Evolutionary conservation across 371 early-diverging fungal species (phyloP).

Genomic region (Lichtheimia ornata): DNA sequence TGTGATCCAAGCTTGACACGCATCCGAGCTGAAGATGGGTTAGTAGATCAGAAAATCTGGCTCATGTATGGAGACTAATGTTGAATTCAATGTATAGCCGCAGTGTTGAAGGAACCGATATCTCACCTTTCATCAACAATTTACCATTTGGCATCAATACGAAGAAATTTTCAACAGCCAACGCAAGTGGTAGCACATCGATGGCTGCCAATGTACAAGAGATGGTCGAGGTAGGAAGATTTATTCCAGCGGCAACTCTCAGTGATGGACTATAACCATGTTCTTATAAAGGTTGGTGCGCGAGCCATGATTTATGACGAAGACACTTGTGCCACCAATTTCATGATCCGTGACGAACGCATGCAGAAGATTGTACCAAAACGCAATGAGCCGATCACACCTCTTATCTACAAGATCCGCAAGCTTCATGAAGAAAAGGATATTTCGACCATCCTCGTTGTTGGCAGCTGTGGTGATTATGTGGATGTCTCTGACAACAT

Average conservation of each 20-base stretch:
- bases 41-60: not conserved
- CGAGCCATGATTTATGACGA: slow-evolving; percentile 49
- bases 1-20: slow-evolving; percentile 27
- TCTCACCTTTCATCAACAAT: slow-evolving; percentile 53
- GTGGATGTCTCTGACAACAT: slow-evolving; percentile 53
- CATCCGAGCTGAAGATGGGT: slow-evolving; percentile 55
- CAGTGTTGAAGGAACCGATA: slow-evolving; percentile 36
- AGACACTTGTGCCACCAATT: slow-evolving; percentile 64
- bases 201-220: slow-evolving; percentile 63
- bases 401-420: slow-evolving; percentile 48
- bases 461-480: slow-evolving; percentile 63
- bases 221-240: slow-evolving; percentile 33
- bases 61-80: not conserved
- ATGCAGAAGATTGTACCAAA: slow-evolving; percentile 51
- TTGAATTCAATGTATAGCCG: slow-evolving; percentile 9
- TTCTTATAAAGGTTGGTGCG: not conserved
- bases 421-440: slow-evolving; percentile 29
- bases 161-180: slow-evolving; percentile 31
- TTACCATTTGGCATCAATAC: slow-evolving; percentile 46
- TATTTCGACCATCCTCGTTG: slow-evolving; percentile 46
- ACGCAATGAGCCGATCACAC: slow-evolving; percentile 55
- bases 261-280: not conserved
- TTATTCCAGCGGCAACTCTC: not conserved
- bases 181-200: slow-evolving; percentile 59
- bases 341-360: slow-evolving; percentile 53